Conservation (phyloP, 2,329 filamentous ascomycete genomes). For the Aspergillus sp. region DNA sequence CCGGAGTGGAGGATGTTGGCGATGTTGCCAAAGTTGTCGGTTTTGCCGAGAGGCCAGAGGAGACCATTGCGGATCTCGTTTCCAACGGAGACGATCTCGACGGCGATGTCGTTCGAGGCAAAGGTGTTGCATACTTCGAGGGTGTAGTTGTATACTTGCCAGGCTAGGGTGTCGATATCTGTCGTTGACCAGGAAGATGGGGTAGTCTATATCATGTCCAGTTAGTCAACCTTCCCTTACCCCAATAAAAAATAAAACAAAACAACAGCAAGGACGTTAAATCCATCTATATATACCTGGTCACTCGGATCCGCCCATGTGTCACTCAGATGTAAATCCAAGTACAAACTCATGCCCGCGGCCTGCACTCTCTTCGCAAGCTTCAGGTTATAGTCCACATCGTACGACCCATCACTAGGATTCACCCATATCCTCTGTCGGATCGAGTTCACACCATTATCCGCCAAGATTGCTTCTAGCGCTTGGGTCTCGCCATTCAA, state of each 20-base stretch:
- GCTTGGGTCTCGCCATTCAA: slow-evolving; percentile 52
- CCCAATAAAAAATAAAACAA: no score
- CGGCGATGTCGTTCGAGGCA: slow-evolving; percentile 53
- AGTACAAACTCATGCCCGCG: slow-evolving; percentile 60
- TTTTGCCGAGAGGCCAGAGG: slow-evolving; percentile 64
- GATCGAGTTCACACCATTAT: slow-evolving; percentile 66
- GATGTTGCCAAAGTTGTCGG: slow-evolving; percentile 58
- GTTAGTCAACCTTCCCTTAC: background rate
- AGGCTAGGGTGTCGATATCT: slow-evolving; percentile 58
- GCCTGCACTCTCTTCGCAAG: slow-evolving; percentile 66
- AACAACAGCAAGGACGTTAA: background rate
- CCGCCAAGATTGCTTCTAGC: slow-evolving; percentile 63
- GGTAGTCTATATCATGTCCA: slow-evolving; percentile 39
- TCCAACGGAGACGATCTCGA: slow-evolving; percentile 67
- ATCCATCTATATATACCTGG: slow-evolving; percentile 45
- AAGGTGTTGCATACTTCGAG: slow-evolving; percentile 62
- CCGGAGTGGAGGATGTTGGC: slow-evolving; percentile 65
- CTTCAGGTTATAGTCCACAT: slow-evolving; percentile 68
- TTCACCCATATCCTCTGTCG: slow-evolving; percentile 73
- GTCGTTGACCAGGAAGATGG: slow-evolving; percentile 64
- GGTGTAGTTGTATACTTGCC: slow-evolving; percentile 69
- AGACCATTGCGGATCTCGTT: slow-evolving; percentile 71
- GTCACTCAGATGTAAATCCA: slow-evolving; percentile 68
- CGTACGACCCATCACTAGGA: slow-evolving; percentile 62
- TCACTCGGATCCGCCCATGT: slow-evolving; percentile 69